Percentiles rank a stretch among this genome's conserved stretches.
Conservation (phyloP, 352 stramenopile genomes). For the Plasmopara viticola region DNA sequence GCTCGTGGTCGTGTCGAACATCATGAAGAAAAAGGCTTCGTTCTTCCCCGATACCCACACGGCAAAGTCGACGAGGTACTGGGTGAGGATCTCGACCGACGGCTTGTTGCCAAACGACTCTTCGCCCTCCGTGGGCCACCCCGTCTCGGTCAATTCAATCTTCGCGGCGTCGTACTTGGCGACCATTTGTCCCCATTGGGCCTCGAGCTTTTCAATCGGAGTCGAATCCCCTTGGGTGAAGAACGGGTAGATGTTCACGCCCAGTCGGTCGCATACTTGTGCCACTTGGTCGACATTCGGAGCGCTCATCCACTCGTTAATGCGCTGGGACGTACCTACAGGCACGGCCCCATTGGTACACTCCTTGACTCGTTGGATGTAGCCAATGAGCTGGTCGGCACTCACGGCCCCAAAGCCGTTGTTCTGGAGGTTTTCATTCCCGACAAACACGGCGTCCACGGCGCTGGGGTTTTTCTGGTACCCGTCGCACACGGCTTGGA, state of each 20-base stretch:
- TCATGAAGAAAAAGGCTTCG: constrained; percentile 53
- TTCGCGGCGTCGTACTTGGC: constrained; percentile 33
- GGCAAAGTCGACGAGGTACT: constrained; percentile 43
- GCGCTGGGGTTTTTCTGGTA: constrained; percentile 26
- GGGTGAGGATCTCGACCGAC: constrained; percentile 32
- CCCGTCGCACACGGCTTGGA: constrained; percentile 52
- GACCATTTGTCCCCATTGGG: constrained; percentile 38
- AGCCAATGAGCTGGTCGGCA: constrained; percentile 32
- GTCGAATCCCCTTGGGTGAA: constrained; percentile 23
- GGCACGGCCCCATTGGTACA: constrained; percentile 34
- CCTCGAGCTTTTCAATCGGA: constrained; percentile 45
- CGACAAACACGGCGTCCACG: constrained; percentile 59
- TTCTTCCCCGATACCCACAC: constrained; percentile 27
- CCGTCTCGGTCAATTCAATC: constrained; percentile 46
- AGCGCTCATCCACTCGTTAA: constrained; percentile 53
- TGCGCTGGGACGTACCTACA: constrained; percentile 62
- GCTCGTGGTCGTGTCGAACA: constrained; percentile 45
- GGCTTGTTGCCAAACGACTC: constrained; percentile 27
- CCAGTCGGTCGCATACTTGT: constrained; percentile 9
- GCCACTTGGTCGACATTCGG: constrained; percentile 22
- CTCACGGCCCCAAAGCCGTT: constrained; percentile 33
- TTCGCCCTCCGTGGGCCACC: constrained; percentile 38
- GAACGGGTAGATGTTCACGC: constrained; percentile 46
- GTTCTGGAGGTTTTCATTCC: constrained; percentile 70
- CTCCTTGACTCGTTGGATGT: constrained; percentile 54